Evolutionary conservation across 495 filamentous ascomycete genomes (phyloP), one percentile per base, ranked within the genome.

Genomic region (Letharia columbiana): DNA sequence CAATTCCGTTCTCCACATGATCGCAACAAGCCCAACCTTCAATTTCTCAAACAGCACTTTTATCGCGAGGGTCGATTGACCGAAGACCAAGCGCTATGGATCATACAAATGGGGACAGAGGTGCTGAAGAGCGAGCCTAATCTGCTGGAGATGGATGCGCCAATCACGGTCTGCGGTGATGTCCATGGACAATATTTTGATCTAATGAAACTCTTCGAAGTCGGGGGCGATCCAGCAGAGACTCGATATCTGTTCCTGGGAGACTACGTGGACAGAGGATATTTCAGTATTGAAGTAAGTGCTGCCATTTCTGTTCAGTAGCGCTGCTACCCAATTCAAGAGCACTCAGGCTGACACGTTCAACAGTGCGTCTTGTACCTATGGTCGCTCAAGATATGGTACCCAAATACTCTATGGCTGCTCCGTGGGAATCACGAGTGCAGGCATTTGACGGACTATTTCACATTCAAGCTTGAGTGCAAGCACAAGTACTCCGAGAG

Each of bases 131-230:
- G 85, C 50, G 94, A 98, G 77, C 94, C 94, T 44, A 98, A 97
- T 76, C 81, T 98, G 60, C 84, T 98, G 67, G 94, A 98, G 81
- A 98, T 98, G 94, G 94, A 98, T 79, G 94, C 94, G 41, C 94
- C 94, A 39, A 98, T 98, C 75, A 98, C 94, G n/a, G 94, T 98
- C 45, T 98, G 94, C 73, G 94, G 94, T 72, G 94, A 98, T 73
- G 92, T 98, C 62, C 94, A 98, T 77, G 94, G 94, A 64, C 94
- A 98, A 79, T 98, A 96, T 77, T 98, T 96, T 73, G 94, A 98
- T 78, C 77, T 98, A 75, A 98, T 98, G 94, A 98, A 98, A 81
- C 83, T 98, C 33, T 98, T 98, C 76, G 94, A 98, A 76, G 94
- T 98, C 60, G 94, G 94, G 69, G 94, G 94, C 66, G 95, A 98